Conservation (phyloP, 495 filamentous ascomycete genomes). For the Aspergillus bertholletiae region DNA sequence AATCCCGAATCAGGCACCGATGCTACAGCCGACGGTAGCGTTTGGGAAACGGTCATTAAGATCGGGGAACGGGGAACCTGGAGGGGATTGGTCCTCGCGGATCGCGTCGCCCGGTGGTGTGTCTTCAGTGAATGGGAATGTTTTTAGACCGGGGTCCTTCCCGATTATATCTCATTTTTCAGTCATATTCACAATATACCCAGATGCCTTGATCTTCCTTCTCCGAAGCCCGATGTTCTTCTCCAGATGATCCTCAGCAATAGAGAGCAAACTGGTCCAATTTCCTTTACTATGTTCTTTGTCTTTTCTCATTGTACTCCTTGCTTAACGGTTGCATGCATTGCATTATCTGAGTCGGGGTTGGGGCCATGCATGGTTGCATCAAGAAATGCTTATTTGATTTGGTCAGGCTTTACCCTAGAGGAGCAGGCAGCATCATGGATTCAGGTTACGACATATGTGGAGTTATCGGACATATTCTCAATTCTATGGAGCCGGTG, state of each 20-base stretch:
- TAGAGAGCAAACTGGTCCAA: background rate
- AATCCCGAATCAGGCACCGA: conserved; percentile 43
- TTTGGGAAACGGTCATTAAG: conserved; percentile 99
- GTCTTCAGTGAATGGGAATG: conserved; percentile 97
- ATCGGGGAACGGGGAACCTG: conserved; percentile 87
- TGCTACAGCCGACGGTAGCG: conserved; percentile 67
- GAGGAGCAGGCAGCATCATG: conserved; percentile 5
- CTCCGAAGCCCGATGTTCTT: background rate
- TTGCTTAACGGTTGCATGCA: conserved; percentile 10
- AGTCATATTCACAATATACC: conserved; percentile 1
- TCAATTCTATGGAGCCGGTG: background rate
- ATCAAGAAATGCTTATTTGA: conserved; percentile 7
- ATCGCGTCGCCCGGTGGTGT: conserved; percentile 95
- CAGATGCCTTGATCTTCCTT: background rate
- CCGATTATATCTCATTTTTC: background rate
- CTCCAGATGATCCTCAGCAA: background rate
- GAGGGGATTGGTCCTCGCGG: conserved; percentile 90
- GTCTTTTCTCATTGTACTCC: conserved; percentile 6
- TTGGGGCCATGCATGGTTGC: conserved; percentile 12
- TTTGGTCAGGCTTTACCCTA: background rate
- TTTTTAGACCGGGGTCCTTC: conserved; percentile 27
- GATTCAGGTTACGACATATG: background rate
- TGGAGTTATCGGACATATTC: conserved; percentile 6
- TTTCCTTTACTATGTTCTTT: background rate
- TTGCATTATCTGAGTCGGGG: conserved; percentile 14